Evolutionary conservation across 495 filamentous ascomycete genomes (phyloP).

Genomic region (Staphylotrichum longicolle): DNA sequence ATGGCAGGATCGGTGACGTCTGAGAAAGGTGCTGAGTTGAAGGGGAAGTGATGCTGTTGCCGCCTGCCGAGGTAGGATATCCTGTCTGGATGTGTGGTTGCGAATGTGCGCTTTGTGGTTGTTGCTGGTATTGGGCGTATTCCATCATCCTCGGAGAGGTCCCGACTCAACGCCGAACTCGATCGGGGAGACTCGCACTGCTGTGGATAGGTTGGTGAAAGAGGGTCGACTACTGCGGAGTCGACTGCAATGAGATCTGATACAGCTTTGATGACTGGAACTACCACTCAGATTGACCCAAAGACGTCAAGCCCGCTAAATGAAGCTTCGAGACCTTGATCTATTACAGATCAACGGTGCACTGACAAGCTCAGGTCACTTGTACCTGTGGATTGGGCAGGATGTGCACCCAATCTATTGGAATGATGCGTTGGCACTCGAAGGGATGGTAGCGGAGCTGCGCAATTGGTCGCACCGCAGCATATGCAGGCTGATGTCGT

Average conservation of each 20-base stretch:
- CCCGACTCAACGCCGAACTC: slow-evolving; percentile 24
- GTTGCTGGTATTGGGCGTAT: slow-evolving; percentile 66
- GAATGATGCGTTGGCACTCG: slow-evolving; percentile 59
- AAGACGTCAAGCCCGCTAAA: slow-evolving; percentile 25
- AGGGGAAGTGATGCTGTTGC: slow-evolving; percentile 61
- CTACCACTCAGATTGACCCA: slow-evolving; percentile 25
- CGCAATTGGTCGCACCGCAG: slow-evolving; percentile 54
- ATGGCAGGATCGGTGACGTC: slow-evolving; percentile 62
- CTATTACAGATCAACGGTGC: slow-evolving; percentile 43
- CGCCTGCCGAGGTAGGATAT: slow-evolving; percentile 53
- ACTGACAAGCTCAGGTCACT: slow-evolving; percentile 44
- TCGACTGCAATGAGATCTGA: slow-evolving; percentile 24
- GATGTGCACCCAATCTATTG: slow-evolving; percentile 56
- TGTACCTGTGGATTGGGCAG: slow-evolving; percentile 52
- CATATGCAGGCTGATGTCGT: slow-evolving; percentile 59
- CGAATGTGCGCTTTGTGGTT: slow-evolving; percentile 56
- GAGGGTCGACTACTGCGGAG: slow-evolving; percentile 16
- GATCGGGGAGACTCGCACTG: slow-evolving; percentile 25
- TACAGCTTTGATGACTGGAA: slow-evolving; percentile 15
- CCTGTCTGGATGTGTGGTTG: slow-evolving; percentile 39
- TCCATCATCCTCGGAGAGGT: slow-evolving; percentile 57
- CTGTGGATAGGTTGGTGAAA: slow-evolving; percentile 6
- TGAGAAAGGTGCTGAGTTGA: slow-evolving; percentile 57
- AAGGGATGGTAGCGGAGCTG: slow-evolving; percentile 48
- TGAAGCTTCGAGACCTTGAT: slow-evolving; percentile 30